Evolutionary conservation across 495 filamentous ascomycete genomes (phyloP), one percentile per base, ranked within the genome.

Genomic region (Podospora bellae-mahoneyi): DNA sequence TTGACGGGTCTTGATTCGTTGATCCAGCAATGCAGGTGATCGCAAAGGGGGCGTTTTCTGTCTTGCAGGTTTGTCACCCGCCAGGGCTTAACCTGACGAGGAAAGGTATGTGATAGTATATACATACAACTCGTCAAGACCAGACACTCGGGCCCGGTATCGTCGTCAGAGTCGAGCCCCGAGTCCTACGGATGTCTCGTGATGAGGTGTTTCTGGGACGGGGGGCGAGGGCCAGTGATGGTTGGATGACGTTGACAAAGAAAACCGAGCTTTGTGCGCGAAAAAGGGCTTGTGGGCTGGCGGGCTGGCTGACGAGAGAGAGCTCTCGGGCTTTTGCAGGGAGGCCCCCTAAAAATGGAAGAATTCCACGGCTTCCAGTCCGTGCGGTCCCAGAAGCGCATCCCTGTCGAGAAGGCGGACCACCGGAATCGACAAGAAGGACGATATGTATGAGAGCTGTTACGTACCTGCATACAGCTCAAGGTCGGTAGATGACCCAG

Each of bases 331-430:
- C 59, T 26, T 28, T 28, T 61, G 23, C 16, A 61, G 30, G 27
- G 30, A n/a, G 30, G 61, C 19, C 16, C 19, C n/a, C 28, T 62
- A 67, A 60, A 39, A 60, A 67, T 65, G 27, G 27, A 63, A 39
- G 61, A 32, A 28, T 63, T 63, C 64, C 18, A 68, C 13, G 16
- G 68, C 69, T 70, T 71, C 69, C 2, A 68, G 62, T 65, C 65
- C 56, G 69, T 65, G 65, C 60, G 60, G 27, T 15, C 55, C 68
- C 34, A 0, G 61, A 63, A 39, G 15, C 20, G 19, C 20, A 61
- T 61, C 59, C 59, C 28, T 63, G 61, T 26, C 61, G 34, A 63
- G 39, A 48, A 48, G 39, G 39, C 39, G 39, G 39, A 48, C 15
- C 39, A 48, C 39, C 39, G 39, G 39, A 48, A 48, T 48, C 39